Evolutionary conservation across 2,329 filamentous ascomycete species (phyloP), one percentile per base, ranked within the genome.

Genomic region (Rhynchosporium secalis): DNA sequence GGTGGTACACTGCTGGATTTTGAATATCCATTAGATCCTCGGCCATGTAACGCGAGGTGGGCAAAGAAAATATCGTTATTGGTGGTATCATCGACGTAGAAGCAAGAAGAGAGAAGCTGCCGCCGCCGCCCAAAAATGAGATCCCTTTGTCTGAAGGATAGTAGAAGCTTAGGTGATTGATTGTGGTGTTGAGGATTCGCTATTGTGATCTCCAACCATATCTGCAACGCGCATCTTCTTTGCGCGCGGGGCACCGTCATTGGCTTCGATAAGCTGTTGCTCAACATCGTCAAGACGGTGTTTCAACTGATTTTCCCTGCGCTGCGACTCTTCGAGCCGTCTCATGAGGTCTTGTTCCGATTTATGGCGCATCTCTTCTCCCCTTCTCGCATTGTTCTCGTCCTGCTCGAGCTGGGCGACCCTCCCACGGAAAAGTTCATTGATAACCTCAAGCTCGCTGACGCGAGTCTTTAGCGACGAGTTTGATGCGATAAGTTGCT

Each of bases 361-460:
- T 67, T 84, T 82, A 56, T 80, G 78, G 61, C 78, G 77, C 69
- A 86, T 80, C 62, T 86, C 82, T 63, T 86, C 78, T 67, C 84
- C 81, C 72, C 86, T 77, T 72, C 87, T 78, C 58, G 89, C 85
- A 54, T 83, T 86, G 54, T 84, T 84, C 73, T 94, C 90, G 72
- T 89, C 89, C 68, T 87, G 85, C 73, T 96, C 91, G 12, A 95
- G 81, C 73, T 95, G 82, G 74, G 86, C 76, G 46, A 97, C 86
- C 10, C 89, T 85, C 43, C 88, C 88, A 56, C 88, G 83, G 75
- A 92, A 92, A 49, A 93, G 80, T 72, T 90, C 89, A 71, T 93
- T 97, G 79, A 99, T 97, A 58, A 99, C 85, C 74, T 99, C 95
- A 29, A 99, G 83, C 76, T 99, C 95, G 70, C 89, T 95, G 40